These are phyloP conservation scores for Hypoxylon intermedium DNA, from an alignment of 495 filamentous ascomycete genomes.

Conservation along the genomic window DNA sequence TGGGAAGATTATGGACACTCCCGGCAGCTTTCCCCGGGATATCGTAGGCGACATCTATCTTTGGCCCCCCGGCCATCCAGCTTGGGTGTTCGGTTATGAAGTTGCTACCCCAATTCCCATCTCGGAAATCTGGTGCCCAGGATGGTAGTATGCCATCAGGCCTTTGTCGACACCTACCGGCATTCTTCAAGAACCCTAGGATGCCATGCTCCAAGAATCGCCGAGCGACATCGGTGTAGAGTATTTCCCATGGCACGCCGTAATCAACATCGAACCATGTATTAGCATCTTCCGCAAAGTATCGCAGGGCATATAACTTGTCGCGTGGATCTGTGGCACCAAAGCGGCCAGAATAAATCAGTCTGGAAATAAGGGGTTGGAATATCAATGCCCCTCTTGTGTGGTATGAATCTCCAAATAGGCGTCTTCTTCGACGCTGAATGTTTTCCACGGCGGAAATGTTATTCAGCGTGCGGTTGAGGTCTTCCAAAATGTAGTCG, in stretches of 20 bases:
- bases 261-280: conserved; percentile 33
- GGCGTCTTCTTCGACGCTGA: conserved; percentile 11
- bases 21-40: conserved; percentile 15
- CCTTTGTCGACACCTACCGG: conserved; percentile 14
- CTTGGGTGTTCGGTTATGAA: conserved; percentile 8
- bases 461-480: conserved; percentile 25
- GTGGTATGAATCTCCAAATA: conserved; percentile 10
- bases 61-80: conserved; percentile 9
- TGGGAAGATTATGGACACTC: conserved; percentile 12
- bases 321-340: conserved; percentile 29
- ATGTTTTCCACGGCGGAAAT: conserved; percentile 24
- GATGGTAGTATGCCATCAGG: conserved; percentile 15
- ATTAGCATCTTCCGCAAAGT: conserved; percentile 11
- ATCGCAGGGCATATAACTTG: conserved; percentile 16
- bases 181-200: conserved; percentile 21
- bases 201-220: conserved; percentile 19
- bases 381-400: background rate
- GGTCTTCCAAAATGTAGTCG: conserved; percentile 8
- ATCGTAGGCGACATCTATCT: background rate
- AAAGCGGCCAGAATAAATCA: conserved; percentile 1
- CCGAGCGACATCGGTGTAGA: conserved; percentile 28
- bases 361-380: background rate
- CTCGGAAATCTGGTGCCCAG: conserved; percentile 20
- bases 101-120: conserved; percentile 6
- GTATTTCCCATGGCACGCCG: conserved; percentile 21